Evolutionary conservation across 805 yeast genomes (phyloP).

Genomic region (Tetrapisispora arboricola): DNA sequence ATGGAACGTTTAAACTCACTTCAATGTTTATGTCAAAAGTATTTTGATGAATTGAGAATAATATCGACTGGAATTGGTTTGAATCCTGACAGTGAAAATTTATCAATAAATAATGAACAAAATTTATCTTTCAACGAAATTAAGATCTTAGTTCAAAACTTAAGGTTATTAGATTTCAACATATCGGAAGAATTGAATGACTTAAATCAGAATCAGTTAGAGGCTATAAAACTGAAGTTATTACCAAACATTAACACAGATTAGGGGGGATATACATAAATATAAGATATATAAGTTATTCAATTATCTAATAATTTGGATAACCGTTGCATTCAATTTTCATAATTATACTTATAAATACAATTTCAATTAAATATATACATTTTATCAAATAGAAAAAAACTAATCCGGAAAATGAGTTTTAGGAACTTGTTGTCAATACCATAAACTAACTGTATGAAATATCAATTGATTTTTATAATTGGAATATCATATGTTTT

Average conservation of each 20-base stretch:
- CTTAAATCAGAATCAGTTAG: conserved; percentile 19
- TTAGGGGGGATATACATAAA: background rate
- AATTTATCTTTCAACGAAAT: conserved; percentile 4
- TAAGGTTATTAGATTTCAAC: conserved; percentile 22
- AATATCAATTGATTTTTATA: no score
- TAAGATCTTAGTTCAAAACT: conserved; percentile 11
- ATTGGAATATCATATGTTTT: no score
- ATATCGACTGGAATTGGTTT: background rate
- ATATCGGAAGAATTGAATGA: conserved; percentile 21
- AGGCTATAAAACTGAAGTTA: conserved; percentile 18
- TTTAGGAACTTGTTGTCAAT: no score
- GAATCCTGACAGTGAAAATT: background rate
- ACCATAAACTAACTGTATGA: no score
- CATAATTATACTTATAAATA: no score
- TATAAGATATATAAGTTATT: no score
- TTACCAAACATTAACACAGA: conserved; percentile 9
- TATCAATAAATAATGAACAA: conserved; percentile 1
- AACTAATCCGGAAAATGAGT: no score
- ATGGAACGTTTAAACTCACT: conserved; percentile 48
- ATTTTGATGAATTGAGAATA: conserved; percentile 25
- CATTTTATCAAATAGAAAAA: no score
- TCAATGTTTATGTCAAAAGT: conserved; percentile 25
- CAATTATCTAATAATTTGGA: no score
- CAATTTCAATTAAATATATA: no score
- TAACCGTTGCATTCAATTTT: no score